phyloP scores from a whole-genome alignment of 495 filamentous ascomycete species.

The Hyphodiscus hymeniophilus region DNA sequence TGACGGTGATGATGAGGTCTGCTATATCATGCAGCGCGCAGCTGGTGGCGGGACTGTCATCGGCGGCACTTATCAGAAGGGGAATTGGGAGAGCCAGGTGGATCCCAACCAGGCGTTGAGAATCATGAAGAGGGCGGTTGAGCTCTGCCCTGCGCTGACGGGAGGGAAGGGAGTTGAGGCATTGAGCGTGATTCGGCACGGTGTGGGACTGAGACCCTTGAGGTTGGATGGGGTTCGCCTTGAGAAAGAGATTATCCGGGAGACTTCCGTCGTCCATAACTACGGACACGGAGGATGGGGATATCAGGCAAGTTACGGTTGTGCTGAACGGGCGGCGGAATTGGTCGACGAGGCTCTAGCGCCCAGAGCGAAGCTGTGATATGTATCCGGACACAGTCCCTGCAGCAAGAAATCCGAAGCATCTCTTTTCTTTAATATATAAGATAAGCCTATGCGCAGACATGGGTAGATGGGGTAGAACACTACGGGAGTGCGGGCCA shows the following conservation, averaged over 20 bases:
- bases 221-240: constrained; percentile 69
- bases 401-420: too few species aligned
- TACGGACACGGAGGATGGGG: constrained; percentile 95
- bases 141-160: constrained; percentile 63
- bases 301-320: constrained; percentile 84
- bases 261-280: constrained; percentile 80
- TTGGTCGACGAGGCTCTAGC: constrained; percentile 58
- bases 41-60: constrained; percentile 70
- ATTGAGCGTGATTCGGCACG: constrained; percentile 79
- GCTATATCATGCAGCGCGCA: constrained; percentile 88
- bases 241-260: constrained; percentile 69
- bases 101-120: constrained; percentile 74
- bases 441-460: too few species aligned
- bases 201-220: constrained; percentile 76
- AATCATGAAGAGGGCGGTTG: constrained; percentile 82
- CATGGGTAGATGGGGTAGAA: too few species aligned
- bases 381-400: too few species aligned
- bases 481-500: too few species aligned
- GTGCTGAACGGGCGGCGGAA: constrained; percentile 57
- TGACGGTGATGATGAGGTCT: constrained; percentile 70
- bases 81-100: constrained; percentile 72
- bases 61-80: constrained; percentile 78
- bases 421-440: too few species aligned
- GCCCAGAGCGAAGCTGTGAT: constrained; percentile 16
- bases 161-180: constrained; percentile 70